phyloP scores from a whole-genome alignment of 306 rosid species.

The Begonia fuchsioides region DNA sequence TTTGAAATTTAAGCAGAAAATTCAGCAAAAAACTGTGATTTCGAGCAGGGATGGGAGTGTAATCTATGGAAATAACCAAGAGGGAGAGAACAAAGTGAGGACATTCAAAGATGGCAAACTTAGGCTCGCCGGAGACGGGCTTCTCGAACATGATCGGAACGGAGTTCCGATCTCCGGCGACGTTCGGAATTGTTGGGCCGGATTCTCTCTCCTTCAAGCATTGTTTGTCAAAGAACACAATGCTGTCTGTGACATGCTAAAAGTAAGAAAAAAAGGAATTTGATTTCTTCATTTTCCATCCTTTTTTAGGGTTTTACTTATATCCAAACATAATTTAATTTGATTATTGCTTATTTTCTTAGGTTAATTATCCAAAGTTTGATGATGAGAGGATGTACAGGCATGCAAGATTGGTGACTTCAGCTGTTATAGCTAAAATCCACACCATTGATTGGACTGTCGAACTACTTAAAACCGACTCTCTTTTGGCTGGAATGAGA shows the following conservation, averaged over 20 bases:
- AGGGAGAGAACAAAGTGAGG: constrained; percentile 49
- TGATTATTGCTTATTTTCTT: neutral
- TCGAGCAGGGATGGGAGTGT: constrained; percentile 76
- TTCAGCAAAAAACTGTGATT: neutral
- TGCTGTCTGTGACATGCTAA: constrained; percentile 55
- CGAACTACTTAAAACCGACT: constrained; percentile 55
- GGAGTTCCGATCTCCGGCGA: constrained; percentile 69
- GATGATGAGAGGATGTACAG: constrained; percentile 60
- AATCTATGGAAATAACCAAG: constrained; percentile 42
- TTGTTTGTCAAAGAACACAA: constrained; percentile 62
- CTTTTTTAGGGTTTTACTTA: neutral
- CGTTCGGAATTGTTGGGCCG: constrained; percentile 69
- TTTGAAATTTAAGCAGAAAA: no score
- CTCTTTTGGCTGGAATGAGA: constrained; percentile 55
- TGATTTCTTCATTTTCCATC: neutral
- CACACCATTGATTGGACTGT: constrained; percentile 88
- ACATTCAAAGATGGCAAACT: constrained; percentile 52
- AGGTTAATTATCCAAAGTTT: constrained; percentile 34
- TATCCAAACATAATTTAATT: no score
- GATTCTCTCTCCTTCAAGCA: constrained; percentile 52
- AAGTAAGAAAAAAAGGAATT: constrained; percentile 22
- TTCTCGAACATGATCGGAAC: constrained; percentile 47
- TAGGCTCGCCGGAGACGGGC: constrained; percentile 43
- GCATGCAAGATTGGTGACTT: constrained; percentile 61
- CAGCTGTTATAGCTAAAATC: constrained; percentile 68